Evolutionary conservation across 805 yeast genomes (phyloP).

Genomic region (Nakazawaea populi): DNA sequence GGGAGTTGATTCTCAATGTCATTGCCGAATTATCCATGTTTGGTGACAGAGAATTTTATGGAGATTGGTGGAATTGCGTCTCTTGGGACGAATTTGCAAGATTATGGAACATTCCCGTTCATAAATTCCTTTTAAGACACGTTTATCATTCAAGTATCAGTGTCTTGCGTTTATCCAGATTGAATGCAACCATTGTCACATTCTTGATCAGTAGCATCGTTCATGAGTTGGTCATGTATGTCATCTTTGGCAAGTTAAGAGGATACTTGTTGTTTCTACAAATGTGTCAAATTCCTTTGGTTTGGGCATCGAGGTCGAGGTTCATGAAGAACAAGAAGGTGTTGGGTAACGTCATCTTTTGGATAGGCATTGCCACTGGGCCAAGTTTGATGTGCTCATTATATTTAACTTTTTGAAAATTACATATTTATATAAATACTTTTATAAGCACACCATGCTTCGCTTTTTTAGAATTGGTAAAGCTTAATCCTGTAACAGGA

Average conservation of each 20-base stretch:
- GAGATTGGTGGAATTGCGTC: constrained; percentile 96
- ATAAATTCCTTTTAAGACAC: constrained; percentile 81
- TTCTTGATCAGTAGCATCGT: constrained; percentile 74
- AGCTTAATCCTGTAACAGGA: too few species aligned
- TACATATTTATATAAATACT: not conserved
- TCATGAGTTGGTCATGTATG: constrained; percentile 92
- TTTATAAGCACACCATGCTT: too few species aligned
- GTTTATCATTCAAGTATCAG: constrained; percentile 90
- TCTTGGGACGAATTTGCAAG: constrained; percentile 93
- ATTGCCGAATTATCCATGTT: constrained; percentile 83
- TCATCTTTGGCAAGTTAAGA: constrained; percentile 71
- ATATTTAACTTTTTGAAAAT: constrained; percentile 61
- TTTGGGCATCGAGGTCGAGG: constrained; percentile 53
- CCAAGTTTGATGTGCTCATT: constrained; percentile 85
- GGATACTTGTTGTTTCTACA: constrained; percentile 79
- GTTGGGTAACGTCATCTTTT: constrained; percentile 77
- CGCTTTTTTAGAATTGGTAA: too few species aligned
- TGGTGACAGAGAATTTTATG: constrained; percentile 90
- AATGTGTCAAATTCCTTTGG: constrained; percentile 82
- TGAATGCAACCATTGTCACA: constrained; percentile 69
- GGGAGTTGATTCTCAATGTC: constrained; percentile 91
- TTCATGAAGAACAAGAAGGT: constrained; percentile 49
- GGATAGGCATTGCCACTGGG: constrained; percentile 88
- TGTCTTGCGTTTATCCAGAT: constrained; percentile 58
- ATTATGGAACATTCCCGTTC: constrained; percentile 94